Conservation (phyloP, 2,329 filamentous ascomycete species). For the Geosmithia putterillii region DNA sequence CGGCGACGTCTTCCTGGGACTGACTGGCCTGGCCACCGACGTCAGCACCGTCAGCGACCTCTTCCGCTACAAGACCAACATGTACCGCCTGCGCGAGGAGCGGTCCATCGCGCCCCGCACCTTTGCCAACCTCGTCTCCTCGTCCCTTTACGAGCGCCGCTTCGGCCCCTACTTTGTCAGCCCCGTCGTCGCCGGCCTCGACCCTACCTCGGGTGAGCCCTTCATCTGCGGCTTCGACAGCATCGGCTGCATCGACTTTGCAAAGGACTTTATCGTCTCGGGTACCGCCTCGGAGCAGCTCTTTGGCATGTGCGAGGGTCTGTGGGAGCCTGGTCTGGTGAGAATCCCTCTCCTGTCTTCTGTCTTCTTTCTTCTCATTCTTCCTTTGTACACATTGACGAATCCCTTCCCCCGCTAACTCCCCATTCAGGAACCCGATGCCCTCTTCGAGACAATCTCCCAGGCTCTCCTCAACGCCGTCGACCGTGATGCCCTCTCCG, state of each 20-base stretch:
- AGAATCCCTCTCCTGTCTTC: too few species aligned
- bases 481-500: constrained; percentile 90
- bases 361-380: background rate
- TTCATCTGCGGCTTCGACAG: constrained; percentile 99
- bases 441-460: constrained; percentile 96
- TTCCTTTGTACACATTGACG: background rate
- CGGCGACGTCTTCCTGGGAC: constrained; percentile 86
- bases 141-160: constrained; percentile 82
- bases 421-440: constrained; percentile 60
- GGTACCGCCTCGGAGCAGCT: constrained; percentile 95
- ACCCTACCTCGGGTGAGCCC: constrained; percentile 84
- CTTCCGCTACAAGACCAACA: constrained; percentile 99
- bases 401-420: background rate
- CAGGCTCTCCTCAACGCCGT: constrained; percentile 92
- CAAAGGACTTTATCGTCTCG: constrained; percentile 97
- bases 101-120: constrained; percentile 89
- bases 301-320: constrained; percentile 94
- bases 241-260: constrained; percentile 98
- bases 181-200: constrained; percentile 88
- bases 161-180: constrained; percentile 96
- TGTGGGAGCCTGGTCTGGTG: constrained; percentile 96
- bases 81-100: constrained; percentile 98
- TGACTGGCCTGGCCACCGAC: constrained; percentile 93
- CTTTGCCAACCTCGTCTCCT: constrained; percentile 90
- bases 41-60: constrained; percentile 90